Base-by-base conservation (phyloP, 2,329 filamentous ascomycete species). In the Clarireedia paspali region DNA sequence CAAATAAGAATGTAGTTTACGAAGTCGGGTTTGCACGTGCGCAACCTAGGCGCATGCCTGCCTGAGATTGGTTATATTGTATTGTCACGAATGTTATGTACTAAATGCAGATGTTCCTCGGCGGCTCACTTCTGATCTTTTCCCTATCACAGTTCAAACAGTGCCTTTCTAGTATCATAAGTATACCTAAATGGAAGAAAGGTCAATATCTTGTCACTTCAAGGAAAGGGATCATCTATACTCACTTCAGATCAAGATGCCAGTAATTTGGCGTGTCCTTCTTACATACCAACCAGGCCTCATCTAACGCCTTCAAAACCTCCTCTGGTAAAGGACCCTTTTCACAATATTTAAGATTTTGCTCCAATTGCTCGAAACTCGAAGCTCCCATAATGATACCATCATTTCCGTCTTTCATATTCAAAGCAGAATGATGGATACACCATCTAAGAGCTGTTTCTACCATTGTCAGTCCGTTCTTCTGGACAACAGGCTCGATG, bases 401-500 rank as follows among this genome's bases (percentile, higher is more conserved):
- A 63, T 74, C 73, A 55, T 70, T 70, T 12, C 72, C 72, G 53
- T 70, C 66, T 47, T 64, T 68, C 57, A 84, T 74, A 30, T 82
- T 82, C 51, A 87, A 68, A 26, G 72, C 72, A 5, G 78, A 82
- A 65, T 86, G 83, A 64, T 85, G 78, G 23, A 74, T 73, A 30
- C 77, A 65, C 82, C 82, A 85, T 53, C 83, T 71, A 49, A 85
- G 70, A 0, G 82, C 82, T 2, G 76, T 79, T 68, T 87, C 84
- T 12, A 85, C 71, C 63, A 84, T 65, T 0, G 81, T 80, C 60
- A 85, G 64, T 14, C 75, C 75, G 63, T 85, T 75, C 66, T 84
- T 82, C 62, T 79, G 66, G 3, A 79, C 81, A 2, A 80, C 81
- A 0, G 78, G 77, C 67, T 86, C 81, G 60, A 87, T 78, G 47